Evolutionary conservation across 208 protist species (phyloP).

Genomic region (Zelonia costaricensis): DNA sequence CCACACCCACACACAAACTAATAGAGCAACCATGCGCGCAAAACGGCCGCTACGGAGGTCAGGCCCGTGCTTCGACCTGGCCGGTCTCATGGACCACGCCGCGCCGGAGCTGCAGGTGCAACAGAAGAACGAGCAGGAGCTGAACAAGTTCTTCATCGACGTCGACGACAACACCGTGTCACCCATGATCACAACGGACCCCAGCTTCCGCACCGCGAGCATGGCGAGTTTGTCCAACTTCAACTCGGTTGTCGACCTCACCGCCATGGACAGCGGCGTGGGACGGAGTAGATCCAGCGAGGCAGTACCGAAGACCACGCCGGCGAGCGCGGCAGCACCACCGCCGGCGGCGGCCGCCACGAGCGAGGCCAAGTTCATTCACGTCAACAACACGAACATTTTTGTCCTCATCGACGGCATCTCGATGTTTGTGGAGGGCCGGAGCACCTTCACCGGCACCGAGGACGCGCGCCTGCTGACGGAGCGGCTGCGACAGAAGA

Average conservation of each 20-base stretch:
- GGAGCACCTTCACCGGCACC: slow-evolving; percentile 68
- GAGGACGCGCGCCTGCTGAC: slow-evolving; percentile 40
- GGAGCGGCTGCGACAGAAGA: slow-evolving; percentile 25
- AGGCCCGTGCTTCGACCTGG: slow-evolving; percentile 48
- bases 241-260: slow-evolving; percentile 8
- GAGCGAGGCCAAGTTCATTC: slow-evolving; percentile 73
- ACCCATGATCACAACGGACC: slow-evolving; percentile 69
- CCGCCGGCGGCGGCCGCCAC: neutral
- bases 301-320: neutral
- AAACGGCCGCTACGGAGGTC: slow-evolving; percentile 31
- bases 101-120: slow-evolving; percentile 67
- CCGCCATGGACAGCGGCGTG: slow-evolving; percentile 5
- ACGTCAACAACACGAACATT: slow-evolving; percentile 89
- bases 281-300: neutral
- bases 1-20: neutral
- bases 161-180: slow-evolving; percentile 73
- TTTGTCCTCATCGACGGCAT: slow-evolving; percentile 88
- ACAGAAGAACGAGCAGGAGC: slow-evolving; percentile 60
- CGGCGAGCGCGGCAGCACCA: neutral
- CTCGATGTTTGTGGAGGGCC: slow-evolving; percentile 86
- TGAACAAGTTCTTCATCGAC: slow-evolving; percentile 78
- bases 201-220: slow-evolving; percentile 11
- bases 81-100: slow-evolving; percentile 47
- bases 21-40: slow-evolving; percentile 35
- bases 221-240: slow-evolving; percentile 16